phyloP scores from a whole-genome alignment of 2,329 filamentous ascomycete genomes.

The Fusarium burgessii region DNA sequence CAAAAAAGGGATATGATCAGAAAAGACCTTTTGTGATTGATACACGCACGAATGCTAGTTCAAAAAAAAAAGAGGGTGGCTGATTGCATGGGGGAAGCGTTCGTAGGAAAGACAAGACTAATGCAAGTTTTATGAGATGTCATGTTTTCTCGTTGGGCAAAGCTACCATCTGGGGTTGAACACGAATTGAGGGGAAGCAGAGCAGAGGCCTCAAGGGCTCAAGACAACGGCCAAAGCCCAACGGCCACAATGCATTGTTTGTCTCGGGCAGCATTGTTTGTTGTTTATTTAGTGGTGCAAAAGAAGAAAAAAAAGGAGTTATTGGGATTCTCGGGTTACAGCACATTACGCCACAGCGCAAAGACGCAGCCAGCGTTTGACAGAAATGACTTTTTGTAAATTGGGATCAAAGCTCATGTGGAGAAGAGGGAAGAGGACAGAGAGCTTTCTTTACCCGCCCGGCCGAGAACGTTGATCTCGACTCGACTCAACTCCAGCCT shows the following conservation, averaged over 20 bases:
- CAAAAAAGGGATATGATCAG: constrained; percentile 18
- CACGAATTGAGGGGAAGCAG: constrained; percentile 16
- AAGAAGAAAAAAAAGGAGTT: background rate
- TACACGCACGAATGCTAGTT: background rate
- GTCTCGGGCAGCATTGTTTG: background rate
- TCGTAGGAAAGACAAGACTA: background rate
- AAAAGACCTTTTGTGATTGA: background rate
- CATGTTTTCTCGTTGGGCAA: constrained; percentile 20
- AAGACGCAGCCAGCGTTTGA: background rate
- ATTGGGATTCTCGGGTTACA: constrained; percentile 6
- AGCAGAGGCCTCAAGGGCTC: constrained; percentile 12
- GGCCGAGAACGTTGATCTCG: background rate
- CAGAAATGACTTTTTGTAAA: background rate
- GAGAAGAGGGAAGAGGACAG: background rate
- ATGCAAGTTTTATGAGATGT: constrained; percentile 31
- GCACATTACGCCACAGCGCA: constrained; percentile 19
- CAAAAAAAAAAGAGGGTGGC: background rate
- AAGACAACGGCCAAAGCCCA: background rate
- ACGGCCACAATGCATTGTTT: background rate
- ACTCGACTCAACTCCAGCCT: background rate
- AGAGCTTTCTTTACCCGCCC: background rate
- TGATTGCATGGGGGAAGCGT: background rate
- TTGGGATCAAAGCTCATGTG: background rate
- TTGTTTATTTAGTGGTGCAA: background rate
- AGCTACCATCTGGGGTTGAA: constrained; percentile 9